These are phyloP conservation scores for Sideroxylon spinosum DNA, from an alignment of 179 eudicot genomes.

Conservation along the genomic window DNA sequence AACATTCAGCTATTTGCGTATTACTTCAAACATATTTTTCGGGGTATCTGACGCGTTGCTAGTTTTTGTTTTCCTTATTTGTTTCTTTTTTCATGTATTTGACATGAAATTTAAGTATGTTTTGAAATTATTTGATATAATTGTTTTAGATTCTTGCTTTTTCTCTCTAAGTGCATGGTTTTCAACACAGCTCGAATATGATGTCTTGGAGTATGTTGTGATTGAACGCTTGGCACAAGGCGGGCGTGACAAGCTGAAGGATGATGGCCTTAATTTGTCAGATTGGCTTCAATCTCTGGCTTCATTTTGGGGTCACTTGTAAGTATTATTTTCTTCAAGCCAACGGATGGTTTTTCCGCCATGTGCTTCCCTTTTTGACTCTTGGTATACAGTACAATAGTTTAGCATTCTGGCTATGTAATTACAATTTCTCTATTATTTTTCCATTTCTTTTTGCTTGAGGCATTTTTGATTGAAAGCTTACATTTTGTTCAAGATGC, in stretches of 20 bases:
- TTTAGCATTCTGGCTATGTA: neutral
- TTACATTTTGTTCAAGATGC: constrained; percentile 6
- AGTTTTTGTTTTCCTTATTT: neutral
- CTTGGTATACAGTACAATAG: neutral
- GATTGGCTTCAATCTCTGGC: constrained; percentile 99
- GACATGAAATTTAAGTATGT: neutral
- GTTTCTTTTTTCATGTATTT: neutral
- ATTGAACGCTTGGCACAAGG: constrained; percentile 85
- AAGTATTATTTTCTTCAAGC: constrained; percentile 32
- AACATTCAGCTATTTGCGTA: neutral
- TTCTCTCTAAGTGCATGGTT: constrained; percentile 12
- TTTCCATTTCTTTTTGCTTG: neutral
- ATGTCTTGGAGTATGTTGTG: constrained; percentile 93
- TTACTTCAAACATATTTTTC: neutral
- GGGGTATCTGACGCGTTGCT: neutral
- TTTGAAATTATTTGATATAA: neutral
- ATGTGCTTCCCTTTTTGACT: constrained; percentile 1
- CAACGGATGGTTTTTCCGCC: no score
- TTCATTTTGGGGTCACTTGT: constrained; percentile 99
- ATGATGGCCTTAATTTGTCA: constrained; percentile 93
- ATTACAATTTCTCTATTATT: neutral
- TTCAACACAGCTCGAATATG: constrained; percentile 76
- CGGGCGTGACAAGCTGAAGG: constrained; percentile 94
- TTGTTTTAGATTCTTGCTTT: constrained; percentile 1
- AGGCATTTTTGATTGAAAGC: constrained; percentile 6